Base-by-base conservation (phyloP, 179 eudicot genomes). In the Silene vulgaris region DNA sequence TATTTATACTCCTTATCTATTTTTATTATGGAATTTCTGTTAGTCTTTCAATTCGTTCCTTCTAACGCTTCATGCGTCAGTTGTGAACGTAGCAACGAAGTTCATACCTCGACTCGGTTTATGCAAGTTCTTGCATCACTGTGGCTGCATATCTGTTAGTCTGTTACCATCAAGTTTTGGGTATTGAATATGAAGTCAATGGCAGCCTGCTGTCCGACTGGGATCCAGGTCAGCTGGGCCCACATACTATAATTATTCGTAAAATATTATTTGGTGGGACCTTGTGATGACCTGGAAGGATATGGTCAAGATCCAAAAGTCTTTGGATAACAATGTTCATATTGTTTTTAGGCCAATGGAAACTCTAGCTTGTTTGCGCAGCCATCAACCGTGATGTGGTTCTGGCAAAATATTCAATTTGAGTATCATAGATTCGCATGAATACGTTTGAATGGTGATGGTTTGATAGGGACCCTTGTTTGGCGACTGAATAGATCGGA, bases 11-110 rank as follows among this genome's bases (percentile, higher is more conserved):
- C 28, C 26, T 68, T 68, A 68, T 70, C 28, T 70, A 70, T 50
- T 20, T 45, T 26, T 45, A 56, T 50, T 77, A 60, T 77, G 74
- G 72, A 30, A 30, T 56, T 30, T 77, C 60, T 61, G 72, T 23
- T 43, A 68, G 57, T 71, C 30, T 68, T 72, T 9, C 35, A n/a
- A n/a, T 26, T 73, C 56, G 20, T 4, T 62, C 63, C 12, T 13
- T 48, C 1, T 28, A 28, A 14, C 0, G 7, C 19, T 12, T 11
- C 14, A 2, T 50, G 14, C 2, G 17, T 11, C 2, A 3, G 57
- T 50, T 50, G 16, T 50, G 45, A 48, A 48, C 54, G 0, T 48
- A 48, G 54, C 54, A 9, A 5, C 12, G 50, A 8, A 45, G 50
- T 7, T 45, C 50, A 45, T 23, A 23, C 26, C 5, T 43, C 6